These are phyloP conservation scores for Neurospora sp. DNA, from an alignment of 495 filamentous ascomycete species.

Conservation along the genomic window DNA sequence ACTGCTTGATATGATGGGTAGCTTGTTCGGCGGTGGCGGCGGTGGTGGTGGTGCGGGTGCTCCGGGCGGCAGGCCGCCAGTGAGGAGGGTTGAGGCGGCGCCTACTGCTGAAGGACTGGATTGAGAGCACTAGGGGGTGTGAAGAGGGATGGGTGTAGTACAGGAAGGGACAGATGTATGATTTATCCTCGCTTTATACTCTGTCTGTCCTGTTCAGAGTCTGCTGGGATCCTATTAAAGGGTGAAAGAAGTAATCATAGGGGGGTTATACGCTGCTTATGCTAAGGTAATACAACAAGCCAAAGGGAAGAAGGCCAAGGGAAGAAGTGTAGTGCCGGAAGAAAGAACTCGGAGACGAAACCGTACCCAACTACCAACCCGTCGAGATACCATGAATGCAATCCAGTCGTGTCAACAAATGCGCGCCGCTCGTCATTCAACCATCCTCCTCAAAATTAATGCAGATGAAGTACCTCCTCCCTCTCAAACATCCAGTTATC, in stretches of 20 bases:
- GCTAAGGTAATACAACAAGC: not conserved
- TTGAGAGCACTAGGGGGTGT: slow-evolving; percentile 10
- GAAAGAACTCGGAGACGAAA: not conserved
- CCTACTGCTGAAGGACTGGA: slow-evolving; percentile 45
- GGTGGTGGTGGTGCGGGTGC: slow-evolving; percentile 33
- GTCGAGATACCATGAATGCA: not conserved
- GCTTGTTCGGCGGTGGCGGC: slow-evolving; percentile 67
- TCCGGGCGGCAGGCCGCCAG: slow-evolving; percentile 29
- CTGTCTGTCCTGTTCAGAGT: not conserved
- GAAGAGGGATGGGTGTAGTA: not conserved
- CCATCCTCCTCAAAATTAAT: slow-evolving; percentile 4
- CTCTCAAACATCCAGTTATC: slow-evolving; percentile 90
- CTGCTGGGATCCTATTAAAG: not conserved
- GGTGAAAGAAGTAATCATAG: not conserved
- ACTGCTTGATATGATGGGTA: slow-evolving; percentile 94
- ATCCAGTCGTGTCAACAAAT: not conserved
- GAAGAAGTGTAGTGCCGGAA: not conserved
- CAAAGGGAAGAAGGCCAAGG: not conserved
- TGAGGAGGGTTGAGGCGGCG: slow-evolving; percentile 34
- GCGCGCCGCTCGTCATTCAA: not conserved
- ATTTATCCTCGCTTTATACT: not conserved
- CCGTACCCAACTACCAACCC: not conserved
- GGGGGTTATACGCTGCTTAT: not conserved
- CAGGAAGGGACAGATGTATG: not conserved
- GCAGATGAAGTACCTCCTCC: slow-evolving; percentile 42